Base-by-base conservation (phyloP, 1,139 yeast species). In the Kodamaea arcana region DNA sequence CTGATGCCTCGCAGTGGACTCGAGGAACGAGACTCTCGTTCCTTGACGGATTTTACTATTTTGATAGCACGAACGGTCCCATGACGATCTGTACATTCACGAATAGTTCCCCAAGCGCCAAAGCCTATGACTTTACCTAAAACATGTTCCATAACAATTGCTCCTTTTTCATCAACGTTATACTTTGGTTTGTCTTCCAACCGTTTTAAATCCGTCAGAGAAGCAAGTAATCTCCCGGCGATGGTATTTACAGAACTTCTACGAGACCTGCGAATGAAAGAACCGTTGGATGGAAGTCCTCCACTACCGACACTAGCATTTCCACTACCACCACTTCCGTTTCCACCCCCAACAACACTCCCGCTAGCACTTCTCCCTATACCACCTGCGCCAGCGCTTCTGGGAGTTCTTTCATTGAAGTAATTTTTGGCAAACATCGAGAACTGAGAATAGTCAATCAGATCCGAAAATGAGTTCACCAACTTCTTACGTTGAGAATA, bases 81-180 rank as follows among this genome's bases (percentile, higher is more conserved):
- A 32, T 61, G 58, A 15, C 45, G 35, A 22, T 55, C 62, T 30
- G 50, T 51, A 43, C 94, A 86, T 54, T 84, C 94, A 41, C 95
- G 65, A n/a, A 90, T 83, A 23, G 83, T 75, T 3, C 95, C 94
- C 83, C 94, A 88, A 0, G 96, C 95, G 8, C 97, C 97, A 52
- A 76, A 78, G 1, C 96, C 96, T 43, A 88, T 80, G n/a, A 83
- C 74, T 45, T 78, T 79, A 0, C 95, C 95, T 27, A 83, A 52
- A 27, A 64, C 73, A 59, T 80, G 78, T 9, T 72, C 76, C 64
- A 81, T 50, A 0, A 83, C 74, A 9, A 68, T 49, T 5, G 82
- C 78, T 0, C 87, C 90, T 41, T 71, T 69, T 43, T 79, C 84
- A 48, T 80, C 83, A 1, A 66, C 66, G 44, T 69, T 66, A 14